Evolutionary conservation across 805 yeast species (phyloP), one percentile per base, ranked within the genome.

Genomic region (Scheffersomyces coipomensis): DNA sequence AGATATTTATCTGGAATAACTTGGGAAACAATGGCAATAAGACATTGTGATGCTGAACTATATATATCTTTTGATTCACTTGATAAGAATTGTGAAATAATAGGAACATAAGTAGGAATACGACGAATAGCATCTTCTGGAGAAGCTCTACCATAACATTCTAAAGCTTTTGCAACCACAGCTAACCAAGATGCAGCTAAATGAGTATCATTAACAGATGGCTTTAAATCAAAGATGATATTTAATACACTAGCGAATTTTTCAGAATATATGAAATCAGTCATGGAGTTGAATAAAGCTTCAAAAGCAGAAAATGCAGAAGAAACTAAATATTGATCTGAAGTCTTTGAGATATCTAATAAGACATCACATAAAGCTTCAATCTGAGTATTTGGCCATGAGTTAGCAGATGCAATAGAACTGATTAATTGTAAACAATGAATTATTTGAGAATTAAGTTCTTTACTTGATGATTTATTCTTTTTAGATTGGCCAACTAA

Each of bases 181-280:
- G 97, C 96, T 30, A 89, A 75, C 99, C 99, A 93, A 10, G 97
- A 78, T 11, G 95, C 96, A 2, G 91, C 88, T 48, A 93, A 73
- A 58, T 88, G 90, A 22, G 83, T 73, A 56, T 93, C 98, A 50
- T 83, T 85, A 17, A 77, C 58, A 1, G 96, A 74, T 4, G 99
- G 99, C 49, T 81, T 83, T 55, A 90, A 71, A 44, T 85, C 85
- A 50, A 87, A 77, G 32, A 93, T 79, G 33, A 86, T 76, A 49
- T 84, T 79, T 43, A 88, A 66, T 9, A 88, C 81, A 39, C 69
- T 75, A 10, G 73, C 58, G 48, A 85, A 83, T 49, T 79, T 83
- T 29, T 81, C 85, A 22, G 77, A 72, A 44, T 85, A 85, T 25
- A 78, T 68, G 11, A 73, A 76, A 47, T 71, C 73, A 21, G 78